phyloP scores from a whole-genome alignment of 805 yeast genomes.

The Wickerhamiella nectarea region DNA sequence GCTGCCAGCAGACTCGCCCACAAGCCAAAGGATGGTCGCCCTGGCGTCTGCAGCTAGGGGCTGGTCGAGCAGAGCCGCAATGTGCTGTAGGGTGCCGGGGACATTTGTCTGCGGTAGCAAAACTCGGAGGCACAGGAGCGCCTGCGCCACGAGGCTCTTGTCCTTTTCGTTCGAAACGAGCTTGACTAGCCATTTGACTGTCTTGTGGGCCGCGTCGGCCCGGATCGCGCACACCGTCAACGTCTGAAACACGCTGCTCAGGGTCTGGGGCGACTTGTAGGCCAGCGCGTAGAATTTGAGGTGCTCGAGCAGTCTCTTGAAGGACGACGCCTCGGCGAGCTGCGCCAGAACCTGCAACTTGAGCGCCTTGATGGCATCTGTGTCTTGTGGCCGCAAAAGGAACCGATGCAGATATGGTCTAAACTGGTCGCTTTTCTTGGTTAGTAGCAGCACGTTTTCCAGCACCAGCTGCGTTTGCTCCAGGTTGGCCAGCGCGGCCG shows the following conservation, averaged over 20 bases:
- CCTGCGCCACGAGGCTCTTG: constrained; percentile 13
- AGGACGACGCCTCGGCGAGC: not conserved
- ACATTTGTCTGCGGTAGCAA: constrained; percentile 14
- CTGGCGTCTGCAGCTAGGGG: constrained; percentile 36
- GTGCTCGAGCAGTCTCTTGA: not conserved
- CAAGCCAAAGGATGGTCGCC: constrained; percentile 78
- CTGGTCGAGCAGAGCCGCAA: constrained; percentile 20
- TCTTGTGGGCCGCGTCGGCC: constrained; percentile 5
- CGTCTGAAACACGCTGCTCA: constrained; percentile 9
- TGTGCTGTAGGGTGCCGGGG: constrained; percentile 4
- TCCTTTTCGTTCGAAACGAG: constrained; percentile 11
- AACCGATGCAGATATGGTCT: constrained; percentile 27
- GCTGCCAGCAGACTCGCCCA: constrained; percentile 60
- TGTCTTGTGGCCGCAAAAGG: constrained; percentile 44
- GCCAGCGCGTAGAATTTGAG: constrained; percentile 9
- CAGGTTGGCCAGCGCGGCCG: constrained; percentile 36
- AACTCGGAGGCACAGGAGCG: constrained; percentile 16
- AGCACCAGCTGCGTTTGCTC: constrained; percentile 31
- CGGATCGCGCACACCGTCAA: constrained; percentile 11
- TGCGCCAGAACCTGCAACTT: constrained; percentile 35
- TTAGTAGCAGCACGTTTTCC: constrained; percentile 33
- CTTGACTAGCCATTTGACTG: constrained; percentile 13
- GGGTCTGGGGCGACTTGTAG: not conserved
- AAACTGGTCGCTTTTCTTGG: constrained; percentile 28
- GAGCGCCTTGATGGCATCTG: constrained; percentile 30